A percentile compares a stretch with the other conserved stretches of the same genome.
Evolutionary conservation across 2,329 filamentous ascomycete species (phyloP).

Genomic region (Bipolaris bicolor): DNA sequence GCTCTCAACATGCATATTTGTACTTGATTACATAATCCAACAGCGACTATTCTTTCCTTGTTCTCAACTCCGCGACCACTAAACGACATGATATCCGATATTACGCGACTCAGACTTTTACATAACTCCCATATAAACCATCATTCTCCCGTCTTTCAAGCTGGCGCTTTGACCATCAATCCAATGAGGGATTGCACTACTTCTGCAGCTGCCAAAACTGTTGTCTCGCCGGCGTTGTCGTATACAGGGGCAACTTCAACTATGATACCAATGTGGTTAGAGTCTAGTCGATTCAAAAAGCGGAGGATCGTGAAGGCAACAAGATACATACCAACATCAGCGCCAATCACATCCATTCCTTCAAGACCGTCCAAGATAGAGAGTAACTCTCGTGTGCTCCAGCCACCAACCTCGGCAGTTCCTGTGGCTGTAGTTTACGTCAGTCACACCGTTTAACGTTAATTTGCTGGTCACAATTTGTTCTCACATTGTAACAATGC

Average conservation of each 20-base stretch:
- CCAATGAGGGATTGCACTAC: constrained; percentile 58
- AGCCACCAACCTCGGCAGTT: constrained; percentile 67
- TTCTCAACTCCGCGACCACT: not conserved
- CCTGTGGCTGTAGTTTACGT: constrained; percentile 55
- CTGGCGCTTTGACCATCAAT: constrained; percentile 55
- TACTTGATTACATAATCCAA: not conserved
- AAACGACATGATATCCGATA: not conserved
- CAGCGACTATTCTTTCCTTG: too few species aligned
- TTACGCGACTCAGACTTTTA: not conserved
- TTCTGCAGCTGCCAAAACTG: constrained; percentile 62
- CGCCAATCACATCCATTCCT: constrained; percentile 64
- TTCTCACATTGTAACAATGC: not conserved
- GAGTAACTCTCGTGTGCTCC: constrained; percentile 65
- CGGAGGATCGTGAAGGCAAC: not conserved
- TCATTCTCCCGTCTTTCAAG: constrained; percentile 20
- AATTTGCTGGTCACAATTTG: not conserved
- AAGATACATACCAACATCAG: constrained; percentile 57
- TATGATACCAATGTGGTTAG: constrained; percentile 23
- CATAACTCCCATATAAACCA: not conserved
- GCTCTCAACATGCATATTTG: not conserved
- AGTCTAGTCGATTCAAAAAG: not conserved
- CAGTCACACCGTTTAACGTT: not conserved
- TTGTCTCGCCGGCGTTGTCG: constrained; percentile 65
- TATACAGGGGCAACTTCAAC: constrained; percentile 68
- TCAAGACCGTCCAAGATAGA: constrained; percentile 65